phyloP scores from a whole-genome alignment of 208 protist species.

The Trypanosoma platydactyli region DNA sequence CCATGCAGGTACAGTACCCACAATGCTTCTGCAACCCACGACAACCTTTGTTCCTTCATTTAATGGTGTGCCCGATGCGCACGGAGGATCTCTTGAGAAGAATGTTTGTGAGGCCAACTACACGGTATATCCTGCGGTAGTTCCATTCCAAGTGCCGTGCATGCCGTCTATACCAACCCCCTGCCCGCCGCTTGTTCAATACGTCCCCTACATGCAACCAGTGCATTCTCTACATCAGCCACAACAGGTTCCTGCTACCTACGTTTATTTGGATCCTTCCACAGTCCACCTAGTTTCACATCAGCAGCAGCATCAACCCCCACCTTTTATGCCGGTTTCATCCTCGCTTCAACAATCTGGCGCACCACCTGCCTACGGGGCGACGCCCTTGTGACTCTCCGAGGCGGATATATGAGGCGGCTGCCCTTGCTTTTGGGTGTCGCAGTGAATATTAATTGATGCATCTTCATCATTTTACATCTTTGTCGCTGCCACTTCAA shows the following conservation, averaged over 20 bases:
- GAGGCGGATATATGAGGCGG: no score
- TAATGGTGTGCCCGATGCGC: neutral
- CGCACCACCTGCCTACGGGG: neutral
- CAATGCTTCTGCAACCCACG: conserved; percentile 9
- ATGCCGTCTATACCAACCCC: neutral
- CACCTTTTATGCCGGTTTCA: conserved; percentile 1
- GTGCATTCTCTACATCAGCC: neutral
- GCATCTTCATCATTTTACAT: no score
- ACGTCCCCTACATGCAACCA: conserved; percentile 2
- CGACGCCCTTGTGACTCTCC: no score
- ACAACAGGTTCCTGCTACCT: neutral
- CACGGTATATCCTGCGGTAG: neutral
- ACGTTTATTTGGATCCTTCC: neutral
- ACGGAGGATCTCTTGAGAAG: no score
- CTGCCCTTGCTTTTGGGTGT: no score
- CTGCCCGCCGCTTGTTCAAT: neutral
- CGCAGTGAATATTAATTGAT: no score
- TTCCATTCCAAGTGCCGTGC: neutral
- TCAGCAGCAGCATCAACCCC: neutral
- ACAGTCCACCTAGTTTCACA: neutral
- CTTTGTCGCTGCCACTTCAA: no score
- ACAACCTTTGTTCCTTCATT: neutral
- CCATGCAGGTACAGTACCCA: no score
- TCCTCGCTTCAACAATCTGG: neutral
- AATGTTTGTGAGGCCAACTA: neutral